Conservation (phyloP, 1,284 basidiomycete species). For the Sporisorium graminicola region DNA sequence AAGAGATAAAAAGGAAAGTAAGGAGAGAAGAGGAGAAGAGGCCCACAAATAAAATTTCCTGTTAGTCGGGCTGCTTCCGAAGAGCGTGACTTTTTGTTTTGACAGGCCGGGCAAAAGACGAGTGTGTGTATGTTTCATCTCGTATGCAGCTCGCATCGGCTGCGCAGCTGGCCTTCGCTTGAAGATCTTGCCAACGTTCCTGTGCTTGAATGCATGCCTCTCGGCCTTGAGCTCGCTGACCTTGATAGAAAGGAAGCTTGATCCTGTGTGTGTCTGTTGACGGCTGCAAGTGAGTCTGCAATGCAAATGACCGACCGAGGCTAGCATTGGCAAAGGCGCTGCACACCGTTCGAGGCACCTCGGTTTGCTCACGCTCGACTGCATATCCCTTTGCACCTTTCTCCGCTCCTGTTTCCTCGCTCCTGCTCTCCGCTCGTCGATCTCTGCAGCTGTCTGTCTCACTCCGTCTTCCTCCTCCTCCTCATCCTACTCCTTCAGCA, state of each 20-base stretch:
- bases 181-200: not conserved
- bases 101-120: not conserved
- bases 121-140: not conserved
- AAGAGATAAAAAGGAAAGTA: not conserved
- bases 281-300: not conserved
- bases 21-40: not conserved
- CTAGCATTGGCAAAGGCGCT: not conserved
- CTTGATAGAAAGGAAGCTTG: not conserved
- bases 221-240: no score
- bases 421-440: constrained; percentile 36
- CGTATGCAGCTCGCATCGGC: not conserved
- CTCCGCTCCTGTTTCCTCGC: constrained; percentile 15
- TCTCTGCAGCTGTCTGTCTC: constrained; percentile 38
- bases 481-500: not conserved
- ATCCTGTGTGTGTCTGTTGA: constrained; percentile 4
- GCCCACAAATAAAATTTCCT: not conserved
- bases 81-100: not conserved
- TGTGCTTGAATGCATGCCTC: constrained; percentile 6
- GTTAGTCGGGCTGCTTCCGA: not conserved
- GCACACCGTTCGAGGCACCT: not conserved
- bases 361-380: constrained; percentile 10
- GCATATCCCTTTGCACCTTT: constrained; percentile 7
- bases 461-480: not conserved
- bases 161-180: not conserved
- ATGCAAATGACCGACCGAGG: not conserved